Evolutionary conservation across 108 stramenopile species (phyloP), one percentile per base, ranked within the genome.

Genomic region (Nitzschia inconspicua): DNA sequence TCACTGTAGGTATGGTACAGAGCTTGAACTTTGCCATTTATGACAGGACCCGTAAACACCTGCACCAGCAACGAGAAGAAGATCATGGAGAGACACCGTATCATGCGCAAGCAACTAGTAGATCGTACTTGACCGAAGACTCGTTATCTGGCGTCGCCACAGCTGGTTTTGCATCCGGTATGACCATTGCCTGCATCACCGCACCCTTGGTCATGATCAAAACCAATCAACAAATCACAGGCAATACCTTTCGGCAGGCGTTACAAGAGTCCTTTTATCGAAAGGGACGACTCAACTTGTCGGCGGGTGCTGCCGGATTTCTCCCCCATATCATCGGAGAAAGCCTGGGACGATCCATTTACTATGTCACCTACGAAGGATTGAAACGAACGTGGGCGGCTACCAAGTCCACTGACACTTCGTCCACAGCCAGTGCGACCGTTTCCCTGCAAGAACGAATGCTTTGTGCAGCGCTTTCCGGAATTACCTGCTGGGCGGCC

Each of bases 11-110:
- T 27, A 19, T 84, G 27, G 69, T 91, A 5, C 82, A 81, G 54
- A 73, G 73, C 35, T 26, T 88, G 13, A 91, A 85, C 68, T 91
- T 91, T 68, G 72, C 83, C 9, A 57, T 74, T 10, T 91, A 88
- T 56, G 89, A 91, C 63, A 67, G 82, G 4, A 63, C 69, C 10
- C 62, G 89, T 48, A 43, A 84, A 40, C 41, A 74, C 4, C 65
- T 91, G 53, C 50, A 80, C 48, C 35, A 28, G 19, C n/a, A n/a
- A n/a, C n/a, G n/a, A n/a, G 30, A 35, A 23, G 47, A 63, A 13
- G 48, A 54, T 25, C 50, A 63, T 53, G 28, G 32, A 35, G 16
- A 52, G 50, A 10, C 14, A 2, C 7, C 7, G 6, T 25, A 23
- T 8, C n/a, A 39, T 37, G 50, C 40, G 26, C 43, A 9, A 9